Base-by-base conservation (phyloP, 176 grass and related monocot genomes). In the Olyra latifolia region DNA sequence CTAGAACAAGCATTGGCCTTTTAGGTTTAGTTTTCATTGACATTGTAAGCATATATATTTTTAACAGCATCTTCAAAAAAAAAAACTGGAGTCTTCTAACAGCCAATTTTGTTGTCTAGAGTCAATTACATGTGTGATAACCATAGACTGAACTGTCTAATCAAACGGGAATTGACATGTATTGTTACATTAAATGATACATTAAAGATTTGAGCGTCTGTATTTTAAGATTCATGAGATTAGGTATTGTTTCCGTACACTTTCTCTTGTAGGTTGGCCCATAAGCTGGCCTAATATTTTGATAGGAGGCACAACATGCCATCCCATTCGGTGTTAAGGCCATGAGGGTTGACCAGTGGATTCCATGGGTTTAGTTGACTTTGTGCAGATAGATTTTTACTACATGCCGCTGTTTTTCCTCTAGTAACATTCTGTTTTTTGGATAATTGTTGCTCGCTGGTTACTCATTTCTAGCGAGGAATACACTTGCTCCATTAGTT, bases 401-500 rank as follows among this genome's bases (percentile, higher is more conserved):
- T 62, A 38, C 38, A 15, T 56, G 15, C 17, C 75, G 44, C 30
- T 71, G 27, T 23, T 20, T 16, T 62, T 53, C n/a, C n/a, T 47
- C 16, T 19, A 11, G 19, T 58, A 71, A 42, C 25, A 68, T 6
- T 49, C 14, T 60, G 45, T 69, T 60, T 3, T 1, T 25, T 59
- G 6, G 22, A 50, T 13, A 8, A 15, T 74, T 43, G 27, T 65
- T 71, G 4, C 42, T 62, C 29, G n/a, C 7, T 77, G 62, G 0
- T 9, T 79, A 25, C 17, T 53, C 55, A 61, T 62, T 52, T 28
- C 2, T n/a, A 54, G 32, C 14, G 32, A 28, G 32, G 4, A 62
- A 54, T 74, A 10, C 56, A 74, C 6, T 69, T 70, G 64, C 43
- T 68, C 75, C 42, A 63, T 11, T 63, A 29, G 32, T 63, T 77